phyloP scores from a whole-genome alignment of 2,329 filamentous ascomycete species.

The Colletotrichum euphorbiae region DNA sequence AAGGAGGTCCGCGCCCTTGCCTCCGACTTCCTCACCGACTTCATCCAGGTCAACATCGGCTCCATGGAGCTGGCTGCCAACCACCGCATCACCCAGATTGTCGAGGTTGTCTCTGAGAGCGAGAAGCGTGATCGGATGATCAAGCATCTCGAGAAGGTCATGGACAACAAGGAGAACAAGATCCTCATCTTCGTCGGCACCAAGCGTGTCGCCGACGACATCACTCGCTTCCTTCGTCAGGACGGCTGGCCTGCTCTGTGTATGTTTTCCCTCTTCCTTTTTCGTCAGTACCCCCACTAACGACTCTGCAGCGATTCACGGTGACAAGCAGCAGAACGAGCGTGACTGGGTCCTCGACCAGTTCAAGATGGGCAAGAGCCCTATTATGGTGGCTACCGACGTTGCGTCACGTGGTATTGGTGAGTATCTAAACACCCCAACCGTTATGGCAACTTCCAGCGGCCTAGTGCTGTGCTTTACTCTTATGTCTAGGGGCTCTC shows the following conservation, averaged over 20 bases:
- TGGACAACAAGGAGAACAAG: slow-evolving; percentile 97
- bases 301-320: slow-evolving; percentile 82
- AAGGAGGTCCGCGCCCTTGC: slow-evolving; percentile 97
- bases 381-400: slow-evolving; percentile 99
- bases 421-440: slow-evolving; percentile 78
- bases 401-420: slow-evolving; percentile 99
- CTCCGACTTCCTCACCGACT: slow-evolving; percentile 90
- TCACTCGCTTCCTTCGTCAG: slow-evolving; percentile 95
- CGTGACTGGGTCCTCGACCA: slow-evolving; percentile 99
- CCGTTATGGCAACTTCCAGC: slow-evolving; percentile 67
- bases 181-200: slow-evolving; percentile 92
- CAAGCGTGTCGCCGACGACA: slow-evolving; percentile 97
- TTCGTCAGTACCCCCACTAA: slow-evolving; percentile 49
- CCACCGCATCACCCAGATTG: slow-evolving; percentile 96
- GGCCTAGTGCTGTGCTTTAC: slow-evolving; percentile 82
- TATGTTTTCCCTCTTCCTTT: slow-evolving; percentile 66
- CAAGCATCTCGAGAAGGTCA: slow-evolving; percentile 97
- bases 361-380: slow-evolving; percentile 99
- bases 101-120: slow-evolving; percentile 94
- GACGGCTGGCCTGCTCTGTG: slow-evolving; percentile 98
- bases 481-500: slow-evolving; percentile 90
- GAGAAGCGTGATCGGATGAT: slow-evolving; percentile 99
- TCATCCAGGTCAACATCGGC: slow-evolving; percentile 98
- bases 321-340: slow-evolving; percentile 99
- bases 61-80: slow-evolving; percentile 97